Evolutionary conservation across 768 basidiomycete species (phyloP).

Genomic region (Obba rivulosa): DNA sequence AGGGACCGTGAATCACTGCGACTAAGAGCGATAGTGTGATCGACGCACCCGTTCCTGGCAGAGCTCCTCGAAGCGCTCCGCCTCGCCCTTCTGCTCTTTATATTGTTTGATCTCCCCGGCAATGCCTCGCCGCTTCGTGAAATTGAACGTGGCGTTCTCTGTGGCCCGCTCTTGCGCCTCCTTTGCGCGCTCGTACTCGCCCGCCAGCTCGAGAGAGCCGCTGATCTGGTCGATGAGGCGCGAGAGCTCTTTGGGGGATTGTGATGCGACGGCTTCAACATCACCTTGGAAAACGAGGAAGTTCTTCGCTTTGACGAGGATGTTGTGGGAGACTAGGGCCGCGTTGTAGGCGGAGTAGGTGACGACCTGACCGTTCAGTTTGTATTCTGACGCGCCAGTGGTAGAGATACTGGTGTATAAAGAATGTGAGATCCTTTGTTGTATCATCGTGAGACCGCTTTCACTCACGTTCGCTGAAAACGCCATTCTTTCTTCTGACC

Average conservation of each 20-base stretch:
- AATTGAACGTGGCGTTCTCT: constrained; percentile 92
- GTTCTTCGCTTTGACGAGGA: constrained; percentile 98
- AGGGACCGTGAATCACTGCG: not conserved
- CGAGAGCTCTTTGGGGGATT: constrained; percentile 85
- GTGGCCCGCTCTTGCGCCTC: constrained; percentile 85
- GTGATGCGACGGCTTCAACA: constrained; percentile 95
- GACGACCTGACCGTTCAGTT: constrained; percentile 73
- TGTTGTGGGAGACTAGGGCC: constrained; percentile 83
- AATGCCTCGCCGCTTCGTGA: constrained; percentile 89
- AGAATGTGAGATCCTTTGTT: not conserved
- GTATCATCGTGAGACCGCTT: not conserved
- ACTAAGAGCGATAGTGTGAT: not conserved
- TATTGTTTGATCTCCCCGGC: constrained; percentile 95
- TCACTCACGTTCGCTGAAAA: constrained; percentile 86
- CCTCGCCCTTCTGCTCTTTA: constrained; percentile 94
- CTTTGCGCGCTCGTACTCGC: constrained; percentile 87
- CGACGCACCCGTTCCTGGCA: constrained; percentile 63
- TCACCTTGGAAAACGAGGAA: constrained; percentile 99
- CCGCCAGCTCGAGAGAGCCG: constrained; percentile 85
- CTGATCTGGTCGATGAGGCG: constrained; percentile 93
- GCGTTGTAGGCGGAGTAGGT: constrained; percentile 88
- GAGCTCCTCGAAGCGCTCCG: constrained; percentile 78
- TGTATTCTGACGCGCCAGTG: constrained; percentile 86
- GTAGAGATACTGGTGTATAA: constrained; percentile 73
- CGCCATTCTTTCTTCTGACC: constrained; percentile 73